These are phyloP conservation scores for Podospora conica DNA, from an alignment of 495 filamentous ascomycete species.

Conservation along the genomic window DNA sequence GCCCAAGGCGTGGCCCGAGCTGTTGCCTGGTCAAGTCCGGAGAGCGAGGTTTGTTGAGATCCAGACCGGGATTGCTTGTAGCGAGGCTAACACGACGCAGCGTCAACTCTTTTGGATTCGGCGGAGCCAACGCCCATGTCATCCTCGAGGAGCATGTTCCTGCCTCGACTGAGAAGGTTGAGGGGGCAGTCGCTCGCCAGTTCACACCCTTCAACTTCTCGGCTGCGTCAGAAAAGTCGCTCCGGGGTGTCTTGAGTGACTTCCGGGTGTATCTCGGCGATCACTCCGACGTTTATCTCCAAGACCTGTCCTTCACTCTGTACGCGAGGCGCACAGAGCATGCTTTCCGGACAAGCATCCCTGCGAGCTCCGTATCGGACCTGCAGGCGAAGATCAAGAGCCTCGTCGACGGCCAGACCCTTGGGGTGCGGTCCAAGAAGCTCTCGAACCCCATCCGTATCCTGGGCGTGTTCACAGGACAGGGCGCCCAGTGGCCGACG, in stretches of 20 bases:
- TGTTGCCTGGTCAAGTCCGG: not conserved
- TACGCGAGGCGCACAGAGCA: not conserved
- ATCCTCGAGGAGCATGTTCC: conserved; percentile 19
- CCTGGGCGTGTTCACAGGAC: conserved; percentile 22
- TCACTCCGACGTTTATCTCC: not conserved
- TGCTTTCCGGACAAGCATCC: not conserved
- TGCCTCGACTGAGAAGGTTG: not conserved
- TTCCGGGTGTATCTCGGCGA: not conserved
- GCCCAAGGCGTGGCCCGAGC: conserved; percentile 4
- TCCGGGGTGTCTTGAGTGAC: not conserved
- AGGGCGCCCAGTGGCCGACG: conserved; percentile 20
- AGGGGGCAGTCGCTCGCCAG: not conserved
- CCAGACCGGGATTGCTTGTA: not conserved
- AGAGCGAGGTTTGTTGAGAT: not conserved
- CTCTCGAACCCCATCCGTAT: not conserved
- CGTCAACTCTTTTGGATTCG: conserved; percentile 12
- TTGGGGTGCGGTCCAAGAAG: not conserved
- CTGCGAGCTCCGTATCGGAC: not conserved
- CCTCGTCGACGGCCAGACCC: not conserved
- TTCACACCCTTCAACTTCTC: not conserved
- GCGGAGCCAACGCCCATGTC: conserved; percentile 14
- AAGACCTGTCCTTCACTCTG: not conserved
- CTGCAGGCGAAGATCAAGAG: not conserved
- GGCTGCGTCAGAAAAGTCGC: not conserved
- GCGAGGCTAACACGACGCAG: not conserved